A percentile compares a stretch with the other conserved stretches of the same genome.
Conservation (phyloP, 129 eudicot genomes). For the Artemisia tridentata region DNA sequence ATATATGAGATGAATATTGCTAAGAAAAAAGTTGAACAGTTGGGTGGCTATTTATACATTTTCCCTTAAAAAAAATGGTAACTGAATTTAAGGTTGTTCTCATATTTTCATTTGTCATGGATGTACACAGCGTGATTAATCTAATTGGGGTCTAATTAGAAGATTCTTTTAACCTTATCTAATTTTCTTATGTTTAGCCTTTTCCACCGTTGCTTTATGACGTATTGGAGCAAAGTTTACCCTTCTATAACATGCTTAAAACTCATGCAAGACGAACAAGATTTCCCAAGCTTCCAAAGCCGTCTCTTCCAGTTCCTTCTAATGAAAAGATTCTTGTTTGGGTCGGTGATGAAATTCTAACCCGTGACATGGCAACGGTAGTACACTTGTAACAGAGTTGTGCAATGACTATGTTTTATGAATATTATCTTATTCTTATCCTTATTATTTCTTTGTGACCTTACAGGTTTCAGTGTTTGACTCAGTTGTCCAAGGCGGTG, state of each 20-base stretch:
- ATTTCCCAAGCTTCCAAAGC: constrained; percentile 35
- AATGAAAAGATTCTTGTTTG: constrained; percentile 88
- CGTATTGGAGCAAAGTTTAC: constrained; percentile 86
- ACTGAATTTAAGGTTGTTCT: too few species aligned
- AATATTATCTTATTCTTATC: constrained; percentile 1
- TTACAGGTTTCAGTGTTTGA: constrained; percentile 94
- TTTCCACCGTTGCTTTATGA: constrained; percentile 70
- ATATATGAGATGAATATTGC: background rate
- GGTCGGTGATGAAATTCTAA: constrained; percentile 90
- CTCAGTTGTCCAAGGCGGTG: constrained; percentile 99
- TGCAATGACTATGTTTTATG: background rate
- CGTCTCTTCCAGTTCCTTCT: constrained; percentile 77
- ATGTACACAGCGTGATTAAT: background rate
- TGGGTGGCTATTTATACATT: too few species aligned
- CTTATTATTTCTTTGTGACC: constrained; percentile 15
- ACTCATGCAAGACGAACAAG: constrained; percentile 39
- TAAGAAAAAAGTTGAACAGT: too few species aligned
- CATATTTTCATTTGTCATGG: background rate
- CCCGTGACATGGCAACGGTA: constrained; percentile 93
- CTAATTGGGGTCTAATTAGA: constrained; percentile 3
- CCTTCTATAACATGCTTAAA: constrained; percentile 81
- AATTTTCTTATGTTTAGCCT: constrained; percentile 42
- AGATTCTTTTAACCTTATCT: background rate
- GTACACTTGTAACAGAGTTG: constrained; percentile 34
- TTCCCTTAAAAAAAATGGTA: too few species aligned